Evolutionary conservation across 2,329 filamentous ascomycete species (phyloP), one percentile per base, ranked within the genome.

Genomic region (Parascedosporium putredinis): DNA sequence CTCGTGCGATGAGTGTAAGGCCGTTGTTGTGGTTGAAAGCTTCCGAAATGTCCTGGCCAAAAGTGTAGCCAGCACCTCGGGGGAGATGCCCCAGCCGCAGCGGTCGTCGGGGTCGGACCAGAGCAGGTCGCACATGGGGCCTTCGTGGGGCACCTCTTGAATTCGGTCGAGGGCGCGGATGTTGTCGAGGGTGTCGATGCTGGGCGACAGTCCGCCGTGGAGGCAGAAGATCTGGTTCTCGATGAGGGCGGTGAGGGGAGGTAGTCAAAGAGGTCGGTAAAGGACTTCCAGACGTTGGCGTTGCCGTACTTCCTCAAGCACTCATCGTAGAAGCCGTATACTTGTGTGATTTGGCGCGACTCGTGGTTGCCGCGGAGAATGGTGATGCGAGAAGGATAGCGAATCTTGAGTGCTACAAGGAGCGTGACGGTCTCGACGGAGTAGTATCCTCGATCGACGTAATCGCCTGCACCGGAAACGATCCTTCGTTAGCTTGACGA

Each of bases 1-100:
- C 93, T 68, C 93, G 80, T 53, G 93, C 93, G 63, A 98, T 94
- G 55, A 97, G 75, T 50, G 91, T 97, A 69, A 98, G 73, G 51
- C 90, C 91, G 63, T 98, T 98, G 77, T 97, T 97, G 67, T 97
- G 91, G 70, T 97, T 97, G 74, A 98, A 98, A 1, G 91, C 91
- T 72, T 98, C 91, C 31, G 88, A 95, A 61, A 97, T 97, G 65
- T 97, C 91, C 71, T 96, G 90, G 52, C 88, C 89, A 62, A 95
- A 95, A 25, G 89, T 95, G 73, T 95, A 95, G 53, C 90, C 90
- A 53, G 90, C 90, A 71, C 90, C 90, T 70, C 90, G 57, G 90
- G 90, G 55, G 88, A 95, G 65, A 96, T 95, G 55, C 90, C 90
- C 90, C 90, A 96, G 59, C 89, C 89, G 66, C 88, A 94, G 65